phyloP scores from a whole-genome alignment of 225 moss, liverwort and hornwort genomes.

The Bryum argenteum region DNA sequence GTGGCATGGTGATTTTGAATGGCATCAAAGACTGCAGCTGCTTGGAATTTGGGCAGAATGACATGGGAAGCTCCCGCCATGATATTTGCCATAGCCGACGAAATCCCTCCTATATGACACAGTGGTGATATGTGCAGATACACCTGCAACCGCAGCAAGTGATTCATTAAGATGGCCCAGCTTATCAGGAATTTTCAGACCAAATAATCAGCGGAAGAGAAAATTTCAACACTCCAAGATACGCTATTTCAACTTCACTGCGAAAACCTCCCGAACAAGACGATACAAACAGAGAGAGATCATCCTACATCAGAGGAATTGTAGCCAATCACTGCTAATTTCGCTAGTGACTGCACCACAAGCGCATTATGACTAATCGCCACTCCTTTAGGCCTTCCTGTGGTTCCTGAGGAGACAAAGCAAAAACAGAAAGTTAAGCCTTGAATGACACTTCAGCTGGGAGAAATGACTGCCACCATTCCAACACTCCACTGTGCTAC shows the following conservation, averaged over 20 bases:
- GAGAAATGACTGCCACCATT: conserved; percentile 77
- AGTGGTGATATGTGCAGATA: conserved; percentile 84
- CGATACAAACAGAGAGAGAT: conserved; percentile 16
- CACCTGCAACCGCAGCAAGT: conserved; percentile 58
- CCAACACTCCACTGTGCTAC: neutral
- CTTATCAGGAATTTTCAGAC: conserved; percentile 12
- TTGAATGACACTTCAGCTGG: too few species aligned
- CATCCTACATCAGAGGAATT: conserved; percentile 73
- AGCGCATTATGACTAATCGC: too few species aligned
- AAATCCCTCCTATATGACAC: conserved; percentile 91
- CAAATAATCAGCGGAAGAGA: conserved; percentile 18
- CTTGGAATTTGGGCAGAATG: too few species aligned
- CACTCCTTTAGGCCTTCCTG: too few species aligned
- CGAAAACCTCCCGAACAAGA: conserved; percentile 20
- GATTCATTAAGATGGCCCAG: conserved; percentile 21
- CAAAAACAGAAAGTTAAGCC: too few species aligned
- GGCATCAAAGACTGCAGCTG: too few species aligned
- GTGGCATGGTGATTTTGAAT: conserved; percentile 61
- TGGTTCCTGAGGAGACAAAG: too few species aligned
- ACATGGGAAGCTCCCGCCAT: conserved; percentile 91
- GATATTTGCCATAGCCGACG: conserved; percentile 85
- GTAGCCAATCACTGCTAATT: conserved; percentile 79
- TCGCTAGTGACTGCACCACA: too few species aligned
- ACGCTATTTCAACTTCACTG: too few species aligned
- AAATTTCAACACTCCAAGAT: neutral